Conservation (phyloP, 305 asterid genomes). For the Ilex paraguariensis region DNA sequence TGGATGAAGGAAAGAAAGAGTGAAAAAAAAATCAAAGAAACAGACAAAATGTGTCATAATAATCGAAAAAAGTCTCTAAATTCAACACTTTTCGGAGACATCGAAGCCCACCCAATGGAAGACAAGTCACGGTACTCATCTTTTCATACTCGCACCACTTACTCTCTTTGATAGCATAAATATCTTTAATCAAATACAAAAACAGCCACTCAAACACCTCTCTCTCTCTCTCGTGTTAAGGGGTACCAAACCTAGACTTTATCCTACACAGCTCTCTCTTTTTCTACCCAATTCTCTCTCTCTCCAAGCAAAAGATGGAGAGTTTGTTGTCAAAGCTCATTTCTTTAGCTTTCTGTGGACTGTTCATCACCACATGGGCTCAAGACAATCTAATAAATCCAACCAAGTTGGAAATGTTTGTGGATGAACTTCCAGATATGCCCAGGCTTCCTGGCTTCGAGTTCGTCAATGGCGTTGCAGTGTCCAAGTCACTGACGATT, state of each 20-base stretch:
- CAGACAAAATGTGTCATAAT: background rate
- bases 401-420: constrained; percentile 56
- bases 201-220: background rate
- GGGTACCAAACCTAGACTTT: too few species aligned
- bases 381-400: constrained; percentile 31
- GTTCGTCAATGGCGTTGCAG: constrained; percentile 26
- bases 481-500: constrained; percentile 36
- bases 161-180: background rate
- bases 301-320: constrained; percentile 1
- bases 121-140: too few species aligned
- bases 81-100: constrained; percentile 23
- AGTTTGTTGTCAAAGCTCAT: constrained; percentile 12
- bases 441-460: constrained; percentile 59
- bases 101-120: constrained; percentile 23
- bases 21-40: too few species aligned
- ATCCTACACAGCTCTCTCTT: too few species aligned
- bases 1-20: too few species aligned
- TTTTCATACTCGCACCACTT: constrained; percentile 10
- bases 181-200: background rate
- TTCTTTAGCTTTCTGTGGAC: constrained; percentile 13
- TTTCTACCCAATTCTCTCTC: background rate
- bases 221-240: background rate
- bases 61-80: background rate
- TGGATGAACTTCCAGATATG: constrained; percentile 62
- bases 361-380: constrained; percentile 29